Evolutionary conservation across 1,284 basidiomycete genomes (phyloP).

Genomic region (Sporisorium sorghi): DNA sequence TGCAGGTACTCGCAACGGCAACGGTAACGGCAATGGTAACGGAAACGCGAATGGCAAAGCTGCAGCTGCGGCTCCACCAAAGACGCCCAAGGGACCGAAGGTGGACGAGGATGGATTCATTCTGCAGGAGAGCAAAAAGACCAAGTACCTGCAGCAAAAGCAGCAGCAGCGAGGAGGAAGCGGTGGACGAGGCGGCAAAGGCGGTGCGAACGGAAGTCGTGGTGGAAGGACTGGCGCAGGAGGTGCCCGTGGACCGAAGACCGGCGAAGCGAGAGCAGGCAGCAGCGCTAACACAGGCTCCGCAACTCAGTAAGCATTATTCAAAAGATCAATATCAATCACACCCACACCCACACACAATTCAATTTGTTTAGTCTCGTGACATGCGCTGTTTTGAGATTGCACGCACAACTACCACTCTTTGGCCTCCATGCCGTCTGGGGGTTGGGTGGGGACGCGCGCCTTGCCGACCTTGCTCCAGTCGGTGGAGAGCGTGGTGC

Average conservation of each 20-base stretch:
- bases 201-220: constrained; percentile 17
- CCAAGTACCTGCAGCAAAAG: constrained; percentile 43
- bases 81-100: constrained; percentile 21
- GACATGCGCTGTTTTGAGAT: constrained; percentile 2
- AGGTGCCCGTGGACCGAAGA: constrained; percentile 3
- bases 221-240: constrained; percentile 9
- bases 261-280: constrained; percentile 2
- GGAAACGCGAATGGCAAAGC: constrained; percentile 13
- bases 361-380: no score
- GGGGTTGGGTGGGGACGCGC: constrained; percentile 47
- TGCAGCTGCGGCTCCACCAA: constrained; percentile 14
- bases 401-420: constrained; percentile 38
- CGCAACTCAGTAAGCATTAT: constrained; percentile 10
- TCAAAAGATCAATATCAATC: background rate
- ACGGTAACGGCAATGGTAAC: constrained; percentile 2
- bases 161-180: constrained; percentile 27
- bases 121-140: constrained; percentile 48
- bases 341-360: background rate
- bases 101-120: constrained; percentile 57
- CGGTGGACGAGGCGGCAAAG: constrained; percentile 23
- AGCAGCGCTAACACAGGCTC: background rate
- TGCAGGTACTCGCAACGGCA: constrained; percentile 9
- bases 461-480: constrained; percentile 64
- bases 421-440: constrained; percentile 64
- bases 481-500: constrained; percentile 65